Evolutionary conservation across 2,329 filamentous ascomycete species (phyloP).

Genomic region (Neofusicoccum parvum): DNA sequence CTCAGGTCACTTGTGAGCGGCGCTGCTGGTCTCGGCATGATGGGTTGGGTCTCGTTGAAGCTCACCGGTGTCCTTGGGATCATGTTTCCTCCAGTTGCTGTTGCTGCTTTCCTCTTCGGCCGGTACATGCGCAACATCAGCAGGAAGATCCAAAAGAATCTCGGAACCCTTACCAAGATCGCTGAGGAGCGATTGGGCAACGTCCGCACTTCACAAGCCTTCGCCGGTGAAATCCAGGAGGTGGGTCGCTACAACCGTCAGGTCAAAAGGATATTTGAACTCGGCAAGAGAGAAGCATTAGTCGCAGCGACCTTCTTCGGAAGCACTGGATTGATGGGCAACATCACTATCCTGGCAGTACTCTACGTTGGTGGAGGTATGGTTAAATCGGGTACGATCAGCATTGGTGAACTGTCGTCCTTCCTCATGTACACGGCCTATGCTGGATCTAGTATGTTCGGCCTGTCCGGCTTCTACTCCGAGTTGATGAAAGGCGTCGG

Average conservation of each 20-base stretch:
- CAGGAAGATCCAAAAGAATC: slow-evolving; percentile 88
- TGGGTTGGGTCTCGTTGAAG: slow-evolving; percentile 94
- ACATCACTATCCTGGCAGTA: slow-evolving; percentile 91
- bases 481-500: slow-evolving; percentile 99
- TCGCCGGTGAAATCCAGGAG: slow-evolving; percentile 90
- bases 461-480: slow-evolving; percentile 93
- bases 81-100: slow-evolving; percentile 86
- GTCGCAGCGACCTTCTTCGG: slow-evolving; percentile 91
- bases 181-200: slow-evolving; percentile 97
- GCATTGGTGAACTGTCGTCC: slow-evolving; percentile 87
- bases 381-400: slow-evolving; percentile 83
- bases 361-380: slow-evolving; percentile 89
- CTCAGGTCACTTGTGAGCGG: slow-evolving; percentile 88
- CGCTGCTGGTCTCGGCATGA: slow-evolving; percentile 83
- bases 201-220: slow-evolving; percentile 94
- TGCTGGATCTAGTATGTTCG: slow-evolving; percentile 83
- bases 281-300: slow-evolving; percentile 84
- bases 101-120: slow-evolving; percentile 90
- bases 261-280: slow-evolving; percentile 85
- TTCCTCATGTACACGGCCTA: slow-evolving; percentile 99
- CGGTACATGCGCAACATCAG: slow-evolving; percentile 86
- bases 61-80: slow-evolving; percentile 83
- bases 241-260: slow-evolving; percentile 89
- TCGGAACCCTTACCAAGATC: slow-evolving; percentile 93
- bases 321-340: slow-evolving; percentile 85